Evolutionary conservation across 805 yeast genomes (phyloP).

Genomic region (Pichia cephalocereana): DNA sequence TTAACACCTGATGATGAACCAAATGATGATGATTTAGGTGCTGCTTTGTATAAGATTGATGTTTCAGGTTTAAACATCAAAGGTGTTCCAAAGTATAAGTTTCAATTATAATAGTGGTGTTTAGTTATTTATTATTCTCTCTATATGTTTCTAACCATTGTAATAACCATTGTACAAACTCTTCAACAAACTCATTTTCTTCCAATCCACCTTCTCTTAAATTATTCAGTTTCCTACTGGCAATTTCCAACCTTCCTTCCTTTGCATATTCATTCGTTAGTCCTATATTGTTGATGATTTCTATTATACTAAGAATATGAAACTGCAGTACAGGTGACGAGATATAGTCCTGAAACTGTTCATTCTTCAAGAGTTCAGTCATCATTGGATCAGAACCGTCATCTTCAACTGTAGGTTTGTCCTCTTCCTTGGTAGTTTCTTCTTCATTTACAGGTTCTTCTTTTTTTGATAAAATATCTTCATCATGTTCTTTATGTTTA

Average conservation of each 20-base stretch:
- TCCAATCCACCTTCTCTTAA: slow-evolving; percentile 58
- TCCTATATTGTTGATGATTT: slow-evolving; percentile 37
- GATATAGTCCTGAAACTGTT: slow-evolving; percentile 36
- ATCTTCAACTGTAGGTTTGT: background rate
- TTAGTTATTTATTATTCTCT: background rate
- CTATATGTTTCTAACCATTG: slow-evolving; percentile 7
- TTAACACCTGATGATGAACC: slow-evolving; percentile 22
- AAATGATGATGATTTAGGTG: slow-evolving; percentile 43
- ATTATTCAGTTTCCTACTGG: slow-evolving; percentile 50
- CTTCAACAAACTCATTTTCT: slow-evolving; percentile 61
- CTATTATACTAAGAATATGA: slow-evolving; percentile 42
- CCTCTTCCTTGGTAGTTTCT: background rate
- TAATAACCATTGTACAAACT: slow-evolving; percentile 30
- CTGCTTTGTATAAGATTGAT: slow-evolving; percentile 43
- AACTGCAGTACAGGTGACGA: slow-evolving; percentile 43
- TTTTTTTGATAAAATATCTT: background rate
- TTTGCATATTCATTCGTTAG: slow-evolving; percentile 39
- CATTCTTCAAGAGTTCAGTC: slow-evolving; percentile 30
- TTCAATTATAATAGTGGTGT: slow-evolving; percentile 1
- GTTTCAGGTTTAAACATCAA: slow-evolving; percentile 22
- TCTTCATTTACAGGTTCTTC: background rate
- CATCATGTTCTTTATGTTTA: slow-evolving; percentile 18
- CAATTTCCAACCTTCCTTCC: slow-evolving; percentile 51
- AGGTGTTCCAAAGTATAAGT: slow-evolving; percentile 24
- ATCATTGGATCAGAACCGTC: slow-evolving; percentile 18